These are phyloP conservation scores for Diaporthe sp. DNA, from an alignment of 2,329 filamentous ascomycete genomes.

Conservation along the genomic window DNA sequence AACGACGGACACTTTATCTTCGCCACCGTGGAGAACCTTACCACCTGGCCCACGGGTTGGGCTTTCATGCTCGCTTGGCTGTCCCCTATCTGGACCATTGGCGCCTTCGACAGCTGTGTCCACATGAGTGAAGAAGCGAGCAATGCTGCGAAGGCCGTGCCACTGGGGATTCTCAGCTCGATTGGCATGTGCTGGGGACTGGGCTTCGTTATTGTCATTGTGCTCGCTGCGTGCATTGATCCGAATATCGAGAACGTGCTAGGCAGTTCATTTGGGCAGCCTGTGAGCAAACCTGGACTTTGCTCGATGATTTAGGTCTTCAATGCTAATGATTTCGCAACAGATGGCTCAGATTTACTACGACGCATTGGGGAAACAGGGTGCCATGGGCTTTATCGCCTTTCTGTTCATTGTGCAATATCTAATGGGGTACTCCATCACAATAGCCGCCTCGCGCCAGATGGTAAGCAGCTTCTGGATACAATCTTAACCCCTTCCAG, in stretches of 20 bases:
- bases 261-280: constrained; percentile 64
- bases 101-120: constrained; percentile 67
- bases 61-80: constrained; percentile 71
- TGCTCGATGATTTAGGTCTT: background rate
- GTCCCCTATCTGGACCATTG: constrained; percentile 70
- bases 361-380: constrained; percentile 68
- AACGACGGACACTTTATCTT: constrained; percentile 64
- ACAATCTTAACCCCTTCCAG: too few species aligned
- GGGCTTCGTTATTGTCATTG: constrained; percentile 66
- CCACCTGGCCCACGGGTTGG: constrained; percentile 67
- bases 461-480: too few species aligned
- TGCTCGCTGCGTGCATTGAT: constrained; percentile 67
- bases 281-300: constrained; percentile 58
- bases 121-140: constrained; percentile 67
- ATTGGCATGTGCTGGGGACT: constrained; percentile 63
- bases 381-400: constrained; percentile 67
- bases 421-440: constrained; percentile 68
- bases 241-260: constrained; percentile 61
- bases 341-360: constrained; percentile 64
- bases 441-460: constrained; percentile 69
- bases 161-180: constrained; percentile 68
- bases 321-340: background rate
- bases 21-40: constrained; percentile 64
- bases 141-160: constrained; percentile 69
- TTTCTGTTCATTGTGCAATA: constrained; percentile 71